These are phyloP conservation scores for Hortaea sp. DNA, from an alignment of 2,329 filamentous ascomycete species.

Conservation along the genomic window DNA sequence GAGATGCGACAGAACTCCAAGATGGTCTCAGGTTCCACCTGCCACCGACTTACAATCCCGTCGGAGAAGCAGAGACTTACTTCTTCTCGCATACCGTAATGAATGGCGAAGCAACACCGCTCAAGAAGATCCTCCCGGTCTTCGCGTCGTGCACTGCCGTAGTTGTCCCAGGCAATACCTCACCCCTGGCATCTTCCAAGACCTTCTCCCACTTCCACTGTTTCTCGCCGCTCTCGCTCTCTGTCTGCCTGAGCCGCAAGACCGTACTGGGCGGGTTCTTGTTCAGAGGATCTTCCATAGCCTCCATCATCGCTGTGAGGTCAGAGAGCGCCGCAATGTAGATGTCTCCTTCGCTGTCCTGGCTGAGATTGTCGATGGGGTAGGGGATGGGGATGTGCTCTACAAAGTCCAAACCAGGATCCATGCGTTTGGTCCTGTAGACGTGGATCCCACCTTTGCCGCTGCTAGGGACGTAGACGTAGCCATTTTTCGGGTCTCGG, in stretches of 20 bases:
- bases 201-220: conserved; percentile 5
- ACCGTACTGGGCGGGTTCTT: conserved; percentile 2
- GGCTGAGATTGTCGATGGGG: conserved; percentile 13
- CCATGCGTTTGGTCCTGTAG: conserved; percentile 3
- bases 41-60: too few species aligned
- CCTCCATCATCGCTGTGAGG: conserved; percentile 1
- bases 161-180: conserved; percentile 12
- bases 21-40: too few species aligned
- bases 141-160: conserved; percentile 13
- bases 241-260: conserved; percentile 7
- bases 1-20: too few species aligned
- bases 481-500: conserved; percentile 2
- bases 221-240: conserved; percentile 1
- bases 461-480: conserved; percentile 11
- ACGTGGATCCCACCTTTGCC: conserved; percentile 10
- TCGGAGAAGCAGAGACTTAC: too few species aligned
- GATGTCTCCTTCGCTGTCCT: conserved; percentile 11
- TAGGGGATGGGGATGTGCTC: conserved; percentile 8
- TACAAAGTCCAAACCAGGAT: conserved; percentile 4
- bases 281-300: conserved; percentile 9
- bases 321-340: conserved; percentile 12
- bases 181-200: conserved; percentile 9
- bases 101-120: conserved; percentile 11
- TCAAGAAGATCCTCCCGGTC: conserved; percentile 12
- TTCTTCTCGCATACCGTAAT: conserved; percentile 13